phyloP scores from a whole-genome alignment of 139 green algal species.

The Choricystis sp. region DNA sequence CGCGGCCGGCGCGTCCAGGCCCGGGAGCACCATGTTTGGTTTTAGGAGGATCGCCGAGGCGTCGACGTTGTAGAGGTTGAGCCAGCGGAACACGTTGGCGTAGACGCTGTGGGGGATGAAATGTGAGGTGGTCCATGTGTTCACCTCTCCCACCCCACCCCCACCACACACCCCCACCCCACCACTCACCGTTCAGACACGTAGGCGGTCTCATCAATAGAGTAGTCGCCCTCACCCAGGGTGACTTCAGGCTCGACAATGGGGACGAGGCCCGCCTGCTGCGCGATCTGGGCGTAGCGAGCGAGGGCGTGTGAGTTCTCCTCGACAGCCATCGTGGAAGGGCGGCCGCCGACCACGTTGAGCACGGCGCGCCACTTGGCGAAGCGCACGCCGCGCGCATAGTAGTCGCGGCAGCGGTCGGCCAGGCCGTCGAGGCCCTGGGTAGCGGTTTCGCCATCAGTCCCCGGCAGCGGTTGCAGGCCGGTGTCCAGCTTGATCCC shows the following conservation, averaged over 20 bases:
- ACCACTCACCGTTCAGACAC: slow-evolving; percentile 38
- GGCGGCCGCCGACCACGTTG: slow-evolving; percentile 44
- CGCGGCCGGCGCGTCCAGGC: slow-evolving; percentile 35
- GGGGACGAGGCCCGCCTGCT: slow-evolving; percentile 68
- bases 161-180: too few relatives aligned
- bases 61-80: slow-evolving; percentile 81
- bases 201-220: slow-evolving; percentile 70
- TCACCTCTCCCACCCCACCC: too few relatives aligned
- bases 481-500: slow-evolving; percentile 88
- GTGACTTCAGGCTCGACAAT: slow-evolving; percentile 91
- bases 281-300: slow-evolving; percentile 72
- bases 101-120: slow-evolving; percentile 39
- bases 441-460: slow-evolving; percentile 30
- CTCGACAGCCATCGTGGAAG: slow-evolving; percentile 58
- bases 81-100: slow-evolving; percentile 56
- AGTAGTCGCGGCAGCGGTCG: slow-evolving; percentile 53
- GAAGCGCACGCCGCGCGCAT: slow-evolving; percentile 72
- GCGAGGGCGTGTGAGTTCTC: slow-evolving; percentile 84
- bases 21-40: slow-evolving; percentile 76
- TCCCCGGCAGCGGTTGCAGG: slow-evolving; percentile 25
- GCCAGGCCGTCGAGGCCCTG: slow-evolving; percentile 62
- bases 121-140: neutral
- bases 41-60: slow-evolving; percentile 88
- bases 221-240: slow-evolving; percentile 53
- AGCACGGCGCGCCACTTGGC: slow-evolving; percentile 73